These are phyloP conservation scores for Glycine soja DNA, from an alignment of 306 rosid species.

Conservation along the genomic window DNA sequence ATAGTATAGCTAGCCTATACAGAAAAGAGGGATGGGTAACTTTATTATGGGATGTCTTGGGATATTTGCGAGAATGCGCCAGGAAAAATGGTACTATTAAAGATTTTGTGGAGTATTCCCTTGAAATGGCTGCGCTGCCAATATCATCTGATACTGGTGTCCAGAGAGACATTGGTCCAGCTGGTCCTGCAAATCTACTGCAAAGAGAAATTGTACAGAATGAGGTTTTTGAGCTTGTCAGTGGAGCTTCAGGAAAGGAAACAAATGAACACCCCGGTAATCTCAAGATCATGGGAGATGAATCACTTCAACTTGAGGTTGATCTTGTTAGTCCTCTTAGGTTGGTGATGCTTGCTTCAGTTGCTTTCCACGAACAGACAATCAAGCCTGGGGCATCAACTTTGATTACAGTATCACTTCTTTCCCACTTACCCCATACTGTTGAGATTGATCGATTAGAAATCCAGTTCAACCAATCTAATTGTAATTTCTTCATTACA, in stretches of 20 bases:
- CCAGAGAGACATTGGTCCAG: slow-evolving; percentile 78
- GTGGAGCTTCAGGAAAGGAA: slow-evolving; percentile 56
- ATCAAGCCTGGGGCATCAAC: slow-evolving; percentile 79
- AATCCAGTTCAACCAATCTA: slow-evolving; percentile 87
- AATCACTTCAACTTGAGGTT: slow-evolving; percentile 82
- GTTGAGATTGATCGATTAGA: slow-evolving; percentile 82
- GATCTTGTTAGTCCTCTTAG: slow-evolving; percentile 95
- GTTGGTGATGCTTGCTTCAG: slow-evolving; percentile 87
- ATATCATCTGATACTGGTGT: slow-evolving; percentile 65
- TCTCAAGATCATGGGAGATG: slow-evolving; percentile 60
- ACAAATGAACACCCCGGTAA: slow-evolving; percentile 51
- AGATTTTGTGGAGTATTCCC: slow-evolving; percentile 89
- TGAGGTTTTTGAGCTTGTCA: slow-evolving; percentile 75
- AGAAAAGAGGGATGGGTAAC: slow-evolving; percentile 97
- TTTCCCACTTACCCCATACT: slow-evolving; percentile 75
- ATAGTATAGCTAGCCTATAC: slow-evolving; percentile 74
- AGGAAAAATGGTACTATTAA: slow-evolving; percentile 65
- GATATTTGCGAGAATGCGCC: slow-evolving; percentile 89
- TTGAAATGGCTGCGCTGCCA: slow-evolving; percentile 96
- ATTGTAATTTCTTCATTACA: slow-evolving; percentile 75
- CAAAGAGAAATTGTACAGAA: slow-evolving; percentile 80
- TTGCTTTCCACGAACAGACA: slow-evolving; percentile 90
- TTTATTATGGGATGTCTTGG: slow-evolving; percentile 91
- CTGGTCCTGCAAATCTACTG: slow-evolving; percentile 72
- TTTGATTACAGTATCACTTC: slow-evolving; percentile 74